These are phyloP conservation scores for Pythium oligandrum DNA, from an alignment of 352 stramenopile genomes.

Conservation along the genomic window DNA sequence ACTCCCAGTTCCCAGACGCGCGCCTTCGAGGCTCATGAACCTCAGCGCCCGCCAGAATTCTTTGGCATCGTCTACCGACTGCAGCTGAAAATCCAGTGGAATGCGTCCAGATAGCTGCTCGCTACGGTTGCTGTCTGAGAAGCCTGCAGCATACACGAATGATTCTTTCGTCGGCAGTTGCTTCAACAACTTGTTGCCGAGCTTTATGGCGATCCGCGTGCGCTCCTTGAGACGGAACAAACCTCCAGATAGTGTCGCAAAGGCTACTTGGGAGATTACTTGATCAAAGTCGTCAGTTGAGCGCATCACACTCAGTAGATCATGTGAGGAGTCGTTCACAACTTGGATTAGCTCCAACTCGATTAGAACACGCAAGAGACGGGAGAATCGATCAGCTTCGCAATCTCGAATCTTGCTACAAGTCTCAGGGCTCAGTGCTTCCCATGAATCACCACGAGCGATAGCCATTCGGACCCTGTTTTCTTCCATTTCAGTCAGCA, in stretches of 20 bases:
- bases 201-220: conserved; percentile 48
- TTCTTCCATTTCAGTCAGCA: conserved; percentile 64
- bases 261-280: conserved; percentile 71
- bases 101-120: conserved; percentile 51
- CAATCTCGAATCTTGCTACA: conserved; percentile 57
- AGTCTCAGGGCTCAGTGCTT: conserved; percentile 29
- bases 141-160: conserved; percentile 61
- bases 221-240: conserved; percentile 50
- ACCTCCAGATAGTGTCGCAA: conserved; percentile 63
- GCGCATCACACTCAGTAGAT: conserved; percentile 51
- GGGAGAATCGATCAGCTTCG: conserved; percentile 68
- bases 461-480: conserved; percentile 39
- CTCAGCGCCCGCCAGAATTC: conserved; percentile 72
- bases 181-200: conserved; percentile 46
- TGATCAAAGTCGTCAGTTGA: conserved; percentile 63
- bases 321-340: conserved; percentile 43
- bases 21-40: conserved; percentile 69
- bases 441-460: conserved; percentile 42
- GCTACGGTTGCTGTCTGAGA: conserved; percentile 45
- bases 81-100: conserved; percentile 48
- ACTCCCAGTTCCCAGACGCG: conserved; percentile 34
- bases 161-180: conserved; percentile 44
- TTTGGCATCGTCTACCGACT: conserved; percentile 32
- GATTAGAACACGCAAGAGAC: conserved; percentile 62
- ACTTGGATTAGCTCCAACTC: conserved; percentile 62